A percentile compares a stretch with the other conserved stretches of the same genome.
Evolutionary conservation across 2,329 filamentous ascomycete genomes (phyloP).

Genomic region (Ophiocordyceps polyrhachis-furcata): DNA sequence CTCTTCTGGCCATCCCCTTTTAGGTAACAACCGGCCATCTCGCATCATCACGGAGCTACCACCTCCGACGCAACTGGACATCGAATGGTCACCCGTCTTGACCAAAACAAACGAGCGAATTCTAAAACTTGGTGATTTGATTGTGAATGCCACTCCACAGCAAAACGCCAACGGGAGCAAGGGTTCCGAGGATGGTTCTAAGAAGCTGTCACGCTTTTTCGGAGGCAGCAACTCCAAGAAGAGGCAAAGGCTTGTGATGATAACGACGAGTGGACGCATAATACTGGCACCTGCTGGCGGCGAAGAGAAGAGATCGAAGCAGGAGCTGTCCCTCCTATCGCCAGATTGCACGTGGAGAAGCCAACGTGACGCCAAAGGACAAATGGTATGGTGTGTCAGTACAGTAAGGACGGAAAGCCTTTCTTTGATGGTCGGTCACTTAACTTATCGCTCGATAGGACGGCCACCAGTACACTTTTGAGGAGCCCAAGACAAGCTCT

Average conservation of each 20-base stretch:
- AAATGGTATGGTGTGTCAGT: constrained; percentile 78
- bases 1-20: constrained; percentile 3
- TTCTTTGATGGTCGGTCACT: background rate
- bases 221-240: constrained; percentile 83
- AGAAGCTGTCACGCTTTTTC: constrained; percentile 88
- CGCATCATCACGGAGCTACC: constrained; percentile 87
- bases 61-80: constrained; percentile 89
- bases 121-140: constrained; percentile 76
- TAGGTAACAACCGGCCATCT: constrained; percentile 41
- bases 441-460: constrained; percentile 34
- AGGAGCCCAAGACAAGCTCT: constrained; percentile 60
- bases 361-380: constrained; percentile 69
- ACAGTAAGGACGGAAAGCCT: constrained; percentile 45
- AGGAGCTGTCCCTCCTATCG: constrained; percentile 69
- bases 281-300: constrained; percentile 81
- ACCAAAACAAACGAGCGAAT: constrained; percentile 86
- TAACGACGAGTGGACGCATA: constrained; percentile 79
- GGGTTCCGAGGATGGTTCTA: constrained; percentile 54
- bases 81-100: constrained; percentile 94
- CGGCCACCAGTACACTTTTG: constrained; percentile 82
- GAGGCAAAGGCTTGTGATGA: constrained; percentile 79
- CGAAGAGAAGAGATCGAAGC: constrained; percentile 88
- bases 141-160: constrained; percentile 68
- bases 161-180: constrained; percentile 51
- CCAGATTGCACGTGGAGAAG: constrained; percentile 62